phyloP scores from a whole-genome alignment of 768 basidiomycete species.

The Rubroboletus pulcherrimus region DNA sequence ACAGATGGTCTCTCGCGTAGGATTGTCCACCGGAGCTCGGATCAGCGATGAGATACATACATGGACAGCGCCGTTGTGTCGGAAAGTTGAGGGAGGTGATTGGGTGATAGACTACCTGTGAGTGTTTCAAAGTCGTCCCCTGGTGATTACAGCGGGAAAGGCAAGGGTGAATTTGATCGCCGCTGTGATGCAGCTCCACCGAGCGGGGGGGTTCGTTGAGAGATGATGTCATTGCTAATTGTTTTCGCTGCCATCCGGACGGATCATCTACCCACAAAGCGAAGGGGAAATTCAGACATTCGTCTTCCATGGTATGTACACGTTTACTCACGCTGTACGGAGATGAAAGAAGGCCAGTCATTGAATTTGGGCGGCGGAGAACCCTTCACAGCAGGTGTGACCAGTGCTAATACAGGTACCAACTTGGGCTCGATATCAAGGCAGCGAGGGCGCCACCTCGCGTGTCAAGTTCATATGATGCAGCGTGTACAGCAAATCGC shows the following conservation, averaged over 20 bases:
- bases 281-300: not conserved
- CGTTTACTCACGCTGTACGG: constrained; percentile 1
- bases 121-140: not conserved
- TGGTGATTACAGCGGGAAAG: constrained; percentile 5
- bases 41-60: not conserved
- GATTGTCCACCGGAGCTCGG: not conserved
- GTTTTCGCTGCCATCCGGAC: constrained; percentile 7
- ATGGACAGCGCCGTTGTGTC: not conserved
- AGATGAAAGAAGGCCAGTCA: constrained; percentile 13
- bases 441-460: not conserved
- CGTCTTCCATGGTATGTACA: not conserved
- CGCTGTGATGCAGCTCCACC: not conserved
- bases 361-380: not conserved
- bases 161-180: not conserved
- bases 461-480: not conserved
- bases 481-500: constrained; percentile 8
- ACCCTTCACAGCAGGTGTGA: not conserved
- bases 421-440: too few relatives aligned
- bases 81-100: not conserved
- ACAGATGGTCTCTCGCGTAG: not conserved
- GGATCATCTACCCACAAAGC: constrained; percentile 9
- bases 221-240: constrained; percentile 12
- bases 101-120: not conserved
- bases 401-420: not conserved
- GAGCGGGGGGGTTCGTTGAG: not conserved